phyloP scores from a whole-genome alignment of 2,329 filamentous ascomycete species.

The Dichotomopilus funicola region DNA sequence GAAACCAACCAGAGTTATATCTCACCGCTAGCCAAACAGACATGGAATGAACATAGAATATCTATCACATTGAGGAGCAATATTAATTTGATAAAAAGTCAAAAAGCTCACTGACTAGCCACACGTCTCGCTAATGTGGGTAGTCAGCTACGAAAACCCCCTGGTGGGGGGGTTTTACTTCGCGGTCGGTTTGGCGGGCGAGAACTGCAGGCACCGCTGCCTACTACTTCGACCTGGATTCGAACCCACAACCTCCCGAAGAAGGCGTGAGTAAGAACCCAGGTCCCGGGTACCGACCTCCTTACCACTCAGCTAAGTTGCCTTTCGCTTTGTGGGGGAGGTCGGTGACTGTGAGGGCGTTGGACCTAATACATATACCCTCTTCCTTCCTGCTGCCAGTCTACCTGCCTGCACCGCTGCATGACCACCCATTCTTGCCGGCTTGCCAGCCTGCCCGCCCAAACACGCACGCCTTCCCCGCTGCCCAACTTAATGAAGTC shows the following conservation, averaged over 20 bases:
- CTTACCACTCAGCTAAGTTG: not conserved
- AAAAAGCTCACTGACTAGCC: constrained; percentile 3
- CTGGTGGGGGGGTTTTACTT: not conserved
- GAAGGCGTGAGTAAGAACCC: not conserved
- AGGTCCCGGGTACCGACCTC: not conserved
- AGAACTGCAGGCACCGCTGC: constrained; percentile 6
- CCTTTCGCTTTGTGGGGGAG: too few species aligned
- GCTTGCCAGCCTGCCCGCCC: too few species aligned
- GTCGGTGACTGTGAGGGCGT: too few species aligned
- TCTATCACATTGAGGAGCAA: not conserved
- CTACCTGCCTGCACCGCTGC: too few species aligned
- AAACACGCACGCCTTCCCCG: too few species aligned
- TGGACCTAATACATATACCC: too few species aligned
- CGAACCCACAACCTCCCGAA: not conserved
- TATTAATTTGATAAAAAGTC: not conserved
- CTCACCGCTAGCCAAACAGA: not conserved
- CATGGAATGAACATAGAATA: too few species aligned
- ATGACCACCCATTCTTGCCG: too few species aligned
- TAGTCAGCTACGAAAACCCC: constrained; percentile 4
- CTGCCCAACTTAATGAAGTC: too few species aligned
- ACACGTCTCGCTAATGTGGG: not conserved
- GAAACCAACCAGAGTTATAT: not conserved
- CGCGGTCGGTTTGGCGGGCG: not conserved
- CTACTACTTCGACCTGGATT: constrained; percentile 3
- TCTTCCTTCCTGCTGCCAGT: too few species aligned